Base-by-base conservation (phyloP, 2,329 filamentous ascomycete species). In the Phialophora tarda region DNA sequence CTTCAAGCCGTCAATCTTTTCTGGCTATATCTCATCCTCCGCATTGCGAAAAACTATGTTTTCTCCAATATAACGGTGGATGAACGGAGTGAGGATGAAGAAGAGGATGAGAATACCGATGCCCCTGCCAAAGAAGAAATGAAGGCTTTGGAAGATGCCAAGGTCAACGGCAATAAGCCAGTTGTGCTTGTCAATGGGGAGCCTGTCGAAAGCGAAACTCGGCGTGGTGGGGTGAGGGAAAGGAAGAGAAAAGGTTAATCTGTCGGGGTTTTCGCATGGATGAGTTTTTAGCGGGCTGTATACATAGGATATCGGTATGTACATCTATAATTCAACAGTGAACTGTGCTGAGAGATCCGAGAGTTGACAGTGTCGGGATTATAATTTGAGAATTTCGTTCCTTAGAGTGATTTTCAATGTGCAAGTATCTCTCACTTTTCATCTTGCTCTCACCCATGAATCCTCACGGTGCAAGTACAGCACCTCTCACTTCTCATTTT, bases 71-170 rank as follows among this genome's bases (percentile, higher is more conserved):
- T 79, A 23, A 72, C 55, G 23, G 76, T 76, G 65, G 80, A 82
- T 61, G 80, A 82, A 69, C 73, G 80, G 66, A 82, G 80, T 66
- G 80, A 82, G 1, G 76, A 81, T 34, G 80, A 82, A 68, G 78
- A 79, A 2, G 76, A 79, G n/a, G 77, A 79, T 7, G 77, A 79
- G 55, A 77, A 78, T 34, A 62, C 14, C n/a, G 50, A 62, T 14
- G 12, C 32, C 1, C 50, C 60, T 11, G 41, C 10, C 26, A 63
- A 58, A 12, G 61, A 59, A 32, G 65, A 34, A 60, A 24, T 47
- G 21, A 62, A 65, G 14, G 48, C 23, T 30, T 26, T 32, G 8
- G 63, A 50, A n/a, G 47, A 68, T 32, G 50, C 54, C 28, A 62
- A 63, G 32, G 24, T 55, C 21, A 67, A 61, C 30, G 65, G 64